These are phyloP conservation scores for Candida corydali DNA, from an alignment of 805 yeast species.

Conservation along the genomic window DNA sequence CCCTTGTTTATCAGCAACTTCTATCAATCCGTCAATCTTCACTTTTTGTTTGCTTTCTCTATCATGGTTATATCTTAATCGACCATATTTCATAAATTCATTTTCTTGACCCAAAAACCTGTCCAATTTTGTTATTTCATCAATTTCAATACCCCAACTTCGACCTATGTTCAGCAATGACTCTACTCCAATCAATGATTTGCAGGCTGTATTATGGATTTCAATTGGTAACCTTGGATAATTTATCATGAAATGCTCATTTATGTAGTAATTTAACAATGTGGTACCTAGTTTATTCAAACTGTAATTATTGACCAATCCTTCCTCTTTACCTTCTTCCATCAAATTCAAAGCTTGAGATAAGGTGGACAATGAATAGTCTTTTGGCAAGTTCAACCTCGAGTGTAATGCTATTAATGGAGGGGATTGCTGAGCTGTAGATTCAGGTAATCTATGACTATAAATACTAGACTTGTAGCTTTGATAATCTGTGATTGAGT, in stretches of 20 bases:
- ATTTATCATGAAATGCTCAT: slow-evolving; percentile 65
- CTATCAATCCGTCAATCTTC: slow-evolving; percentile 50
- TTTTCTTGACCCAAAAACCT: slow-evolving; percentile 68
- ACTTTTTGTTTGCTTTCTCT: slow-evolving; percentile 25
- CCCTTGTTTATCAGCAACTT: slow-evolving; percentile 26
- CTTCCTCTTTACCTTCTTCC: slow-evolving; percentile 22
- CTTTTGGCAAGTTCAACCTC: slow-evolving; percentile 61
- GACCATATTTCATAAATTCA: slow-evolving; percentile 65
- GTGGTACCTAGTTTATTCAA: slow-evolving; percentile 80
- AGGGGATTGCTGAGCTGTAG: slow-evolving; percentile 55
- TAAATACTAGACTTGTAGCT: slow-evolving; percentile 37
- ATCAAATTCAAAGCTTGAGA: slow-evolving; percentile 76
- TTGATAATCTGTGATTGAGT: slow-evolving; percentile 33
- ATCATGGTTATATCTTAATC: slow-evolving; percentile 43
- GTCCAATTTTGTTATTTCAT: slow-evolving; percentile 56
- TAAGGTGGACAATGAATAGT: slow-evolving; percentile 59
- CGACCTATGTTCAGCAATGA: slow-evolving; percentile 65
- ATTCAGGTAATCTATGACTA: slow-evolving; percentile 44
- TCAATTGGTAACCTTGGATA: slow-evolving; percentile 90
- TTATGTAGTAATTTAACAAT: slow-evolving; percentile 67
- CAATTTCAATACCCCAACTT: slow-evolving; percentile 87
- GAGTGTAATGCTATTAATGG: slow-evolving; percentile 75
- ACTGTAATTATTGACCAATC: slow-evolving; percentile 69
- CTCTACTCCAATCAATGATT: slow-evolving; percentile 66
- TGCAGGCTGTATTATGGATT: slow-evolving; percentile 70